Base-by-base conservation (phyloP, 2,329 filamentous ascomycete genomes). In the Parastagonospora avenae region DNA sequence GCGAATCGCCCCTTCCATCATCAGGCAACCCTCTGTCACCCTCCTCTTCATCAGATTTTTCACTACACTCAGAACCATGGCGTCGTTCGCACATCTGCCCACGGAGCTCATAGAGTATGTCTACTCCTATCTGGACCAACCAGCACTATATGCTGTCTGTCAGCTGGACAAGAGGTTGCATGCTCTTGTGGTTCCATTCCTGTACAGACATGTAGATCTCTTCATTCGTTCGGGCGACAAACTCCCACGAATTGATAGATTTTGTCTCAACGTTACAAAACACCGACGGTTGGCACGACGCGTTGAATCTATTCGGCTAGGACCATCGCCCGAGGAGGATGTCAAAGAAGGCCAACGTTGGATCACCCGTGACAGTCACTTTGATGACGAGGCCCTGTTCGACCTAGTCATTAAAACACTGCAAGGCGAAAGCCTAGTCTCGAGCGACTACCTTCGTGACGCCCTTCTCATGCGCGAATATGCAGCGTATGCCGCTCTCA, bases 141-240 rank as follows among this genome's bases (percentile, higher is more conserved):
- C 48, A n/a, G 64, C 62, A 1, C 49, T 61, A 8, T 52, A 58
- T 28, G 45, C 55, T 2, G 27, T 64, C 4, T 59, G 54, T 10
- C 55, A 39, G 35, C 35, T 60, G 6, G 59, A 56, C 19, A 62
- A 46, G 16, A 40, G 39, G 11, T 44, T 67, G 0, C 50, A 53
- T 29, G 41, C 32, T n/a, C 35, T 66, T 12, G 52, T 46, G 12
- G 42, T 49, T 8, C 56, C 64, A 2, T 55, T 59, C 15, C 42
- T 70, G 2, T 69, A 69, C 36, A 56, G 59, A 4, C 50, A 67
- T 44, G 52, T 68, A 15, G 57, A 67, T 46, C 52, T 69, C 3
- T 54, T 55, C 11, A 58, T 66, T 27, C 50, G 43, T 4, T 41
- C 57, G 1, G 55, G 51, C 19, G 42, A 57, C 29, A 54, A 35